phyloP scores from a whole-genome alignment of 2,329 filamentous ascomycete genomes.

The Raffaelea albimanens region DNA sequence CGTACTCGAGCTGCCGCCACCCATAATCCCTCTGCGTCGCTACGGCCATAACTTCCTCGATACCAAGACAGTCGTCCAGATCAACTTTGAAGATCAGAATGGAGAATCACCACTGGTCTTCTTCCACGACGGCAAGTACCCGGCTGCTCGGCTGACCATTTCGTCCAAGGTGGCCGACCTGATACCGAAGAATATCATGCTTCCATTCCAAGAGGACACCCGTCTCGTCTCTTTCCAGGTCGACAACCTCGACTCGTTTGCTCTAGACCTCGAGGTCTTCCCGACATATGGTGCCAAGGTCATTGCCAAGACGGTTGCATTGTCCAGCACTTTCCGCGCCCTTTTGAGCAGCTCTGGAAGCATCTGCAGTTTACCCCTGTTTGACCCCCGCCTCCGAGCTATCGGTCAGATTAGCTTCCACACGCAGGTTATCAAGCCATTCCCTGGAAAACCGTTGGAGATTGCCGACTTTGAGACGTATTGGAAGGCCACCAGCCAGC shows the following conservation, averaged over 20 bases:
- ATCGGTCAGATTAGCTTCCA: constrained; percentile 93
- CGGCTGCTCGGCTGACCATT: constrained; percentile 86
- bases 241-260: constrained; percentile 84
- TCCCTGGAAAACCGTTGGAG: constrained; percentile 82
- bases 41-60: constrained; percentile 99
- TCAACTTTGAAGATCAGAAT: constrained; percentile 74
- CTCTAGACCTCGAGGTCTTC: constrained; percentile 95
- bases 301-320: constrained; percentile 88
- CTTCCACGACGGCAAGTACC: constrained; percentile 94
- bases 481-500: constrained; percentile 95
- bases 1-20: constrained; percentile 81
- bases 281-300: constrained; percentile 96
- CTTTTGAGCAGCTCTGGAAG: constrained; percentile 65
- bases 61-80: constrained; percentile 90
- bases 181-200: constrained; percentile 89
- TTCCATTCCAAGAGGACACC: constrained; percentile 94
- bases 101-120: constrained; percentile 76
- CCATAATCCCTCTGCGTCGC: constrained; percentile 86
- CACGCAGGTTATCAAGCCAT: constrained; percentile 94
- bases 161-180: constrained; percentile 94
- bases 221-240: constrained; percentile 92
- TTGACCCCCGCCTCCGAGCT: constrained; percentile 81
- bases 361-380: constrained; percentile 76
- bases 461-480: constrained; percentile 98
- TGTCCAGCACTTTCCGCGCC: constrained; percentile 76